A percentile compares a stretch with the other conserved stretches of the same genome.
Evolutionary conservation across 192 early-diverging fungal genomes (phyloP).

Genomic region (Dimargaris xerosporica): DNA sequence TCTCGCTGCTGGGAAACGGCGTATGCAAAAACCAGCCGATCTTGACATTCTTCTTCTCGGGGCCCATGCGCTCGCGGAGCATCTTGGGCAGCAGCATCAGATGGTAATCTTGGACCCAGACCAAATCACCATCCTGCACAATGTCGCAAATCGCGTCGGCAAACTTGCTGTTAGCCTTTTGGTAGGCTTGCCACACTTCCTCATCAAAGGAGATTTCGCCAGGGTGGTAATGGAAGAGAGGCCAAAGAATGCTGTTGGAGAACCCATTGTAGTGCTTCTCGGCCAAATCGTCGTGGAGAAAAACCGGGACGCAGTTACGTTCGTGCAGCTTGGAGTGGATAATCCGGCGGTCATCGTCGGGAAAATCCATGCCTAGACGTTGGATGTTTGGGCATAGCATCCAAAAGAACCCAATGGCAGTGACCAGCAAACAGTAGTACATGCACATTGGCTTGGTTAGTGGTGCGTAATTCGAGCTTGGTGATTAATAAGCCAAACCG

Average conservation of each 20-base stretch:
- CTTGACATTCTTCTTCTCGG: slow-evolving; percentile 56
- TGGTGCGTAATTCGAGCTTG: no score
- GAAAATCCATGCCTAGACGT: slow-evolving; percentile 57
- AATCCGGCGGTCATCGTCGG: slow-evolving; percentile 59
- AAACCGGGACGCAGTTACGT: slow-evolving; percentile 84
- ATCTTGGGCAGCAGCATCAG: slow-evolving; percentile 89
- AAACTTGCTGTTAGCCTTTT: slow-evolving; percentile 82
- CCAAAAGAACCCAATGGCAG: no score
- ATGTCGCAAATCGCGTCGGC: slow-evolving; percentile 78
- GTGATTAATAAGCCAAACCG: no score
- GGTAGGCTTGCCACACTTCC: slow-evolving; percentile 88
- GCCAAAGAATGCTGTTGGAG: slow-evolving; percentile 98
- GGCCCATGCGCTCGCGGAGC: slow-evolving; percentile 51
- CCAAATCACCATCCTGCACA: slow-evolving; percentile 74
- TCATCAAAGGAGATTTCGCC: slow-evolving; percentile 96
- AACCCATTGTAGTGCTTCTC: slow-evolving; percentile 98
- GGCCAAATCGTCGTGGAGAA: slow-evolving; percentile 82
- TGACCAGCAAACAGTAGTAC: no score
- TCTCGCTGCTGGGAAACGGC: slow-evolving; percentile 92
- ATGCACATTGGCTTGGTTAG: no score
- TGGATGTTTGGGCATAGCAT: no score
- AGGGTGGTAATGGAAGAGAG: slow-evolving; percentile 98
- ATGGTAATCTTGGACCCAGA: slow-evolving; percentile 96
- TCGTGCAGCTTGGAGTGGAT: slow-evolving; percentile 54
- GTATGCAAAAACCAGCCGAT: slow-evolving; percentile 99